Conservation (phyloP, 352 stramenopile genomes). For the Pythium vanterpoolii region DNA sequence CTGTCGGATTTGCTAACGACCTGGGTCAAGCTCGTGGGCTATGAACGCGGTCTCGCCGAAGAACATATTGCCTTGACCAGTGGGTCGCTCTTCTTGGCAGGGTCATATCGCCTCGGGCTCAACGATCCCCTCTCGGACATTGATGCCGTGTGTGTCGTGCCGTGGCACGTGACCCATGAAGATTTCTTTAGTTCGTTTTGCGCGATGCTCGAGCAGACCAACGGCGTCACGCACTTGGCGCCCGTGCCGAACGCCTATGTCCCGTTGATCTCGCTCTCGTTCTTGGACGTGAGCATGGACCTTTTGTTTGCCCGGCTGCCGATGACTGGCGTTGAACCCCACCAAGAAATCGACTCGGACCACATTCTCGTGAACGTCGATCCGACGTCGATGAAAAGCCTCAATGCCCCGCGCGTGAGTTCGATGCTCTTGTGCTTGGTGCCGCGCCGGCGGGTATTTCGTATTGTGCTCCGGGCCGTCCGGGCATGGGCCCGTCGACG, state of each 20-base stretch:
- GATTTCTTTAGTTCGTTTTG: slow-evolving; percentile 87
- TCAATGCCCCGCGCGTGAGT: slow-evolving; percentile 93
- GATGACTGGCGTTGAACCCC: slow-evolving; percentile 52
- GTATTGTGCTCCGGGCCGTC: slow-evolving; percentile 75
- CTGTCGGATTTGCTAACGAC: slow-evolving; percentile 68
- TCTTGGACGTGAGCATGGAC: slow-evolving; percentile 89
- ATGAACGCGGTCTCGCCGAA: slow-evolving; percentile 57
- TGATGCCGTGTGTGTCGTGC: slow-evolving; percentile 78
- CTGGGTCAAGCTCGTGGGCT: slow-evolving; percentile 76
- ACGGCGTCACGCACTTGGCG: slow-evolving; percentile 67
- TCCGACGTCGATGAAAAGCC: slow-evolving; percentile 92
- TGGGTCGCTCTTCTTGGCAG: slow-evolving; percentile 75
- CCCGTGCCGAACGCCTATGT: slow-evolving; percentile 90
- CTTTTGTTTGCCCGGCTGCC: slow-evolving; percentile 87
- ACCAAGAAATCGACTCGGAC: slow-evolving; percentile 84
- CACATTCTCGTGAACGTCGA: slow-evolving; percentile 92
- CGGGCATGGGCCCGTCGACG: slow-evolving; percentile 79
- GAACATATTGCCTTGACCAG: slow-evolving; percentile 75
- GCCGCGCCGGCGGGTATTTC: slow-evolving; percentile 84
- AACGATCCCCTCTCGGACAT: slow-evolving; percentile 84
- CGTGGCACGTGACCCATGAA: slow-evolving; percentile 76
- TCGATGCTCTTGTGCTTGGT: slow-evolving; percentile 94
- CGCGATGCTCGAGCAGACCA: slow-evolving; percentile 54
- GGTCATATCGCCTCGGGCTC: slow-evolving; percentile 84
- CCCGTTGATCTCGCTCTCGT: slow-evolving; percentile 89